A percentile compares a stretch with the other conserved stretches of the same genome.
Conservation (phyloP, 176 grass and related monocot genomes). For the Raddia distichophylla region DNA sequence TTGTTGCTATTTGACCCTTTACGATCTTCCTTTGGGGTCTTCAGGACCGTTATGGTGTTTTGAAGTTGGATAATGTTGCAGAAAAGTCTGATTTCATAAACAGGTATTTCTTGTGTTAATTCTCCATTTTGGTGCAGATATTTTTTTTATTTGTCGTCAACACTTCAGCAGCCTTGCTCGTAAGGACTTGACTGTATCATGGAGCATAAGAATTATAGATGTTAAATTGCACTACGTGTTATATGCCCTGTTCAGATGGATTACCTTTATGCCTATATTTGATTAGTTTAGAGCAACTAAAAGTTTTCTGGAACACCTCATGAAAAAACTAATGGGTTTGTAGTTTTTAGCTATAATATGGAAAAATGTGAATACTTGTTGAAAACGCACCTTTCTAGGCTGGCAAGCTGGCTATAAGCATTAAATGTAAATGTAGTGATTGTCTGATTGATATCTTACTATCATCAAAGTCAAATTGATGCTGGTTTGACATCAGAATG, state of each 20-base stretch:
- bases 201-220: not conserved
- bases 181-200: not conserved
- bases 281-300: not conserved
- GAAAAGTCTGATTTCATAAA: constrained; percentile 89
- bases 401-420: not conserved
- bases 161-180: not conserved
- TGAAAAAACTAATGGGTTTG: not conserved
- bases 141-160: not conserved
- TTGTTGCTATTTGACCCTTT: constrained; percentile 22
- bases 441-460: not conserved
- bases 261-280: not conserved
- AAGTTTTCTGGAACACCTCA: not conserved
- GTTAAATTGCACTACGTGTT: constrained; percentile 4
- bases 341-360: not conserved
- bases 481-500: constrained; percentile 3
- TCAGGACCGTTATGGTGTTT: constrained; percentile 76
- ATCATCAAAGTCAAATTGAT: not conserved
- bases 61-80: constrained; percentile 67
- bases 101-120: constrained; percentile 60
- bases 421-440: not conserved
- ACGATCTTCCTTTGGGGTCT: constrained; percentile 35
- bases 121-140: not conserved
- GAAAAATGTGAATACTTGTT: not conserved
- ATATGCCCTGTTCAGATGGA: not conserved
- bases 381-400: not conserved